Base-by-base conservation (phyloP, 306 rosid genomes). In the Adenanthera pavonina region DNA sequence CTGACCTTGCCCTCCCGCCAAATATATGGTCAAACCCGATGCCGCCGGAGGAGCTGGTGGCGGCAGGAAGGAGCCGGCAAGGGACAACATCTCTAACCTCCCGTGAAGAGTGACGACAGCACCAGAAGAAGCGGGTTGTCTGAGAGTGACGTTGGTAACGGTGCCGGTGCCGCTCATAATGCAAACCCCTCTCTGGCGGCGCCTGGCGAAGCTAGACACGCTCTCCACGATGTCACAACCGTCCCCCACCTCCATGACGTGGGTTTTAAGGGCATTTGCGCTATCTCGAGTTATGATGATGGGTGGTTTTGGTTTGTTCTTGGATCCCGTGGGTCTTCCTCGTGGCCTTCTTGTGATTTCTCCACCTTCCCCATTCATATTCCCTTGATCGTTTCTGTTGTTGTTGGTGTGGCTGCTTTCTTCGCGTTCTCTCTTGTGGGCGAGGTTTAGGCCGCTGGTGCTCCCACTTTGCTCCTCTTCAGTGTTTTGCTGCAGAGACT, bases 201-300 rank as follows among this genome's bases (percentile, higher is more conserved):
- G 92, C 8, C 97, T 84, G 0, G 99, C 94, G 77, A 96, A 96
- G 87, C 81, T 87, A 75, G 97, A 87, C 6, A 96, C 92, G 20
- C 98, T 89, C 9, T 96, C 98, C 20, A 93, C 85, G 60, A 96
- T 86, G 74, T 96, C 99, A 16, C 94, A 91, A 1, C 98, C 98
- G 46, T 96, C 99, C 2, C 92, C 92, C 11, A 96, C 89, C 65
- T 96, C 99, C 94, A 96, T 91, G 33, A 96, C 98, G 69, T 96
- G 99, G 6, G 99, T 93, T 1, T 93, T 89, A 1, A 96, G 90
- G 17, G 99, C 98, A 59, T 96, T 96, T 1, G 99, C 97, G 59
- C 99, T 96, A 87, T 96, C 99, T 3, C 97, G 93, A 1, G 97
- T 90, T 74, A 96, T 96, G 85, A 96, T 96, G 78, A 96, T 96